These are phyloP conservation scores for Boletus patriciae DNA, from an alignment of 768 basidiomycete genomes.

Conservation along the genomic window DNA sequence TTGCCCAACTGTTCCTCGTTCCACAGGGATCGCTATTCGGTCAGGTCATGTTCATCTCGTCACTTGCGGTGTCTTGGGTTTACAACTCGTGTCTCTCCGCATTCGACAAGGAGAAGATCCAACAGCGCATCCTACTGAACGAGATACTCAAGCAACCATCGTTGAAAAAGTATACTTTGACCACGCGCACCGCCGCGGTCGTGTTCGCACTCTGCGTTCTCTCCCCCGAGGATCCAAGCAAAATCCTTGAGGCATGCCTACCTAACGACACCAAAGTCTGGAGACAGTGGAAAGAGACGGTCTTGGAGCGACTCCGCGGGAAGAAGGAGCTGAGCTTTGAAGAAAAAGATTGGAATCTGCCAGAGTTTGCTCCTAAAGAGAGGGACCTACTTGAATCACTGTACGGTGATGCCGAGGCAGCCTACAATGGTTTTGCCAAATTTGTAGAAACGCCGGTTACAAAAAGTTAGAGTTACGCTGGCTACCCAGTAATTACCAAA, in stretches of 20 bases:
- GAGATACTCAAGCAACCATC: background rate
- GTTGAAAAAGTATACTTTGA: constrained; percentile 1
- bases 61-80: constrained; percentile 28
- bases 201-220: constrained; percentile 6
- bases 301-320: background rate
- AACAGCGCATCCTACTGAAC: constrained; percentile 8
- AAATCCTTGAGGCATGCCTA: constrained; percentile 9
- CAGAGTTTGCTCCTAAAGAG: background rate
- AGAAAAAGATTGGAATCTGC: constrained; percentile 1
- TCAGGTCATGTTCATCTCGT: constrained; percentile 30
- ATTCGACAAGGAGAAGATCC: constrained; percentile 32
- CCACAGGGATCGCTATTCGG: constrained; percentile 31
- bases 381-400: constrained; percentile 1
- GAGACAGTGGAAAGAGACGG: constrained; percentile 5
- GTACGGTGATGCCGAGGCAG: constrained; percentile 1
- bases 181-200: constrained; percentile 6
- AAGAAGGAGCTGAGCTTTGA: background rate
- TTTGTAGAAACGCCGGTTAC: background rate
- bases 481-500: background rate
- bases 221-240: constrained; percentile 4
- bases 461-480: background rate
- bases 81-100: constrained; percentile 29
- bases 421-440: background rate
- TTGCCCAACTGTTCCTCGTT: constrained; percentile 29
- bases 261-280: constrained; percentile 12